Evolutionary conservation across 306 rosid species (phyloP), one percentile per base, ranked within the genome.

Genomic region (Mucuna pruriens): DNA sequence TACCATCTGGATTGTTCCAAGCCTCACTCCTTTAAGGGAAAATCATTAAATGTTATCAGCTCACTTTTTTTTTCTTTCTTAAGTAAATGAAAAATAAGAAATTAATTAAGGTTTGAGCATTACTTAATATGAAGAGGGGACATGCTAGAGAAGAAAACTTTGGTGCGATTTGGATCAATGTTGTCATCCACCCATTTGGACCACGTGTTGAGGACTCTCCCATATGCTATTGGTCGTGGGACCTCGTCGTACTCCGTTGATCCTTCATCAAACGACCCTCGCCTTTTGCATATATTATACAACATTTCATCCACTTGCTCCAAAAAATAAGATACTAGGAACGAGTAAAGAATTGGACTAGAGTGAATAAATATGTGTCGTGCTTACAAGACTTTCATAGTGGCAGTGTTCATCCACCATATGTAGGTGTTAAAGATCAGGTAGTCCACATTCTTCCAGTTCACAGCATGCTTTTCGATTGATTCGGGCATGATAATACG

Each of bases 101-200:
- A 17, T 10, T 23, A 5, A 17, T 10, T 23, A 23, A 13, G 76
- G 73, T 9, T 40, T 12, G 73, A 66, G 66, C 40, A 54, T 90
- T 90, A 95, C 99, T 89, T 95, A 89, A 95, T 91, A 76, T 95
- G 99, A 48, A 93, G 98, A 82, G 99, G 99, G 19, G 99, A 95
- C 94, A 83, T 93, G 96, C 96, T 91, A 54, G 45, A 82, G 83
- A 95, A 95, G 86, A 93, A 95, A 58, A 95, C 91, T 1, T 85
- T 89, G 72, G 99, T 95, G 5, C 89, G 91, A 34, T 88, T 89
- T 20, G 97, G 93, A 82, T 95, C 85, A 25, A 95, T 85, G 79
- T 95, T 93, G 38, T 84, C 52, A 25, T 93, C 91, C 19, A 91
- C 96, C 97, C 95, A 95, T 62, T 80, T 89, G 10, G 94, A 86